phyloP scores from a whole-genome alignment of 2,329 filamentous ascomycete genomes.

The Mycosphaerella sp. region DNA sequence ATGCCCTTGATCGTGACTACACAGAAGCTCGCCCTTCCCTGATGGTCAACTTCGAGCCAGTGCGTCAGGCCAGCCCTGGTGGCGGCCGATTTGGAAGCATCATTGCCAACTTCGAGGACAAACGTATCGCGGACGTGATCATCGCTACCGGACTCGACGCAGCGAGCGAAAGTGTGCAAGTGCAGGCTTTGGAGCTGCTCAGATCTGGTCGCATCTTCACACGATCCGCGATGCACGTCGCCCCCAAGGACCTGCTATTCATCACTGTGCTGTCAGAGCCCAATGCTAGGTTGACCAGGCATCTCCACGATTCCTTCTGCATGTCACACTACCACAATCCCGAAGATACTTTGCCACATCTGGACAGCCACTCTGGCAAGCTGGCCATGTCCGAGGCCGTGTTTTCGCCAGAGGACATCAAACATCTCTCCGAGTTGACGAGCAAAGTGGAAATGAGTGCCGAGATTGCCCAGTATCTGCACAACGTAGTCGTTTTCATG shows the following conservation, averaged over 20 bases:
- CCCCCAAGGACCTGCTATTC: slow-evolving; percentile 73
- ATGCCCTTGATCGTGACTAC: slow-evolving; percentile 4
- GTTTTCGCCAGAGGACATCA: slow-evolving; percentile 42
- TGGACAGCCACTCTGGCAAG: slow-evolving; percentile 51
- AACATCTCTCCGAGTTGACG: slow-evolving; percentile 54
- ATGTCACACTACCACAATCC: slow-evolving; percentile 79
- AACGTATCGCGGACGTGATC: slow-evolving; percentile 70
- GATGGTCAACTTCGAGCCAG: slow-evolving; percentile 15
- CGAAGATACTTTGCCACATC: slow-evolving; percentile 64
- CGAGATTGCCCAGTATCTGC: slow-evolving; percentile 75
- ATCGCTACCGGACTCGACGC: slow-evolving; percentile 73
- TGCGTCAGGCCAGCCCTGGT: slow-evolving; percentile 14
- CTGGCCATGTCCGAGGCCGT: slow-evolving; percentile 26
- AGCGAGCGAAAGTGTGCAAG: slow-evolving; percentile 70
- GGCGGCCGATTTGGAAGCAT: slow-evolving; percentile 18
- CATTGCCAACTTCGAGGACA: slow-evolving; percentile 39
- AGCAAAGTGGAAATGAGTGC: slow-evolving; percentile 59
- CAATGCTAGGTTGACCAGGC: slow-evolving; percentile 35
- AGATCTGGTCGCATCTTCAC: slow-evolving; percentile 73
- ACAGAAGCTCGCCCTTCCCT: slow-evolving; percentile 7
- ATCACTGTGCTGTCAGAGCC: slow-evolving; percentile 55
- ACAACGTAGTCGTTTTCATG: slow-evolving; percentile 82
- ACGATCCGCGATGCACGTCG: slow-evolving; percentile 63
- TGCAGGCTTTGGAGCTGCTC: slow-evolving; percentile 72
- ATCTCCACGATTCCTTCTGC: slow-evolving; percentile 73